Percentiles rank a stretch among this genome's conserved stretches.
These are phyloP conservation scores for Neurospora discreta DNA, from an alignment of 495 filamentous ascomycete species.

Conservation along the genomic window DNA sequence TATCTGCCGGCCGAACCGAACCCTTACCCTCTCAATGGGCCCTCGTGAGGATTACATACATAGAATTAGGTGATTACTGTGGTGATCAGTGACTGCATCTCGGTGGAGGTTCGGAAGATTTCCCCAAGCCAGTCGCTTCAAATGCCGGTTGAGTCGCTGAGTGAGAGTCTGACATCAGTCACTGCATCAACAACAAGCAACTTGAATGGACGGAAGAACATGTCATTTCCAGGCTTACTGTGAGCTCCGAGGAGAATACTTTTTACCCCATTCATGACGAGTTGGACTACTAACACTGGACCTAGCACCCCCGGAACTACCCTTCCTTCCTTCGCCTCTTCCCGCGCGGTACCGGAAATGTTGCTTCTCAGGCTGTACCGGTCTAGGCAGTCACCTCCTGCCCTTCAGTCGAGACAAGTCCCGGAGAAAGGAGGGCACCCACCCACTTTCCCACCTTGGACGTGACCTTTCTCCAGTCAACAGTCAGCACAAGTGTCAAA, in stretches of 20 bases:
- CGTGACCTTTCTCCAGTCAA: background rate
- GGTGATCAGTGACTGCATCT: background rate
- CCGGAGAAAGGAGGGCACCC: background rate
- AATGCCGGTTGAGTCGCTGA: no score
- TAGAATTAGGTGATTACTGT: background rate
- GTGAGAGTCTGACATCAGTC: background rate
- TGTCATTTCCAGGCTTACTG: background rate
- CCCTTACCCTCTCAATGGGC: background rate
- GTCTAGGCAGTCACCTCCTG: conserved; percentile 1
- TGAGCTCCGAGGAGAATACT: background rate
- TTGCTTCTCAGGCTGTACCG: conserved; percentile 2
- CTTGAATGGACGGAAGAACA: background rate
- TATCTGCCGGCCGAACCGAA: background rate
- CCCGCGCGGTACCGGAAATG: conserved; percentile 15
- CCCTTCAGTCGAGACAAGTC: background rate
- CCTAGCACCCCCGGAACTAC: background rate
- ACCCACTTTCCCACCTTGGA: background rate
- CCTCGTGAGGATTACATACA: background rate
- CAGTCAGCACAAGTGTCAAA: background rate
- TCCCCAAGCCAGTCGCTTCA: background rate
- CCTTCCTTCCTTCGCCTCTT: conserved; percentile 13
- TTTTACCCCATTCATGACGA: background rate
- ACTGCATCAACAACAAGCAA: background rate
- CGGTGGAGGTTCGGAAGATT: background rate
- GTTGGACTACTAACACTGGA: background rate